Evolutionary conservation across 2,329 filamentous ascomycete genomes (phyloP), one percentile per base, ranked within the genome.

Genomic region (Coniella vitis): DNA sequence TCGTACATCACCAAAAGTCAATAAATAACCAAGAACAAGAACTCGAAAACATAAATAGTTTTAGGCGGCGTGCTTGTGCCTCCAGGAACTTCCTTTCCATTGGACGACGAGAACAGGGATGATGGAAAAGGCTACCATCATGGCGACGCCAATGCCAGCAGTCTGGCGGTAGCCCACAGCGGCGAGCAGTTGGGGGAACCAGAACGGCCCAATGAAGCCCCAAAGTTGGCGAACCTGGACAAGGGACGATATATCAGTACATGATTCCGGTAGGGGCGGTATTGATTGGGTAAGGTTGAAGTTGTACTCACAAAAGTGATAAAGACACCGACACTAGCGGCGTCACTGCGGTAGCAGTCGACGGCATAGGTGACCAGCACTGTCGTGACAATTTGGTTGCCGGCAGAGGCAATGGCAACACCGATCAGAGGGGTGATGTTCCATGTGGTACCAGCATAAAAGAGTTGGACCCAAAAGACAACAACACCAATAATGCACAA

Each of bases 341-440:
- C 68, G 36, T 78, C 69, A 22, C 75, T 66, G 2, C 65, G 69
- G 52, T 79, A 72, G 56, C 75, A 78, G 54, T 83, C 79, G 1
- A 83, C 73, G 0, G 77, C 73, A 58, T 81, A 83, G 0, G 79
- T 81, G 20, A 80, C 74, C 38, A 79, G 58, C 2, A 81, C 73
- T 0, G 79, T 82, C 0, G 79, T 82, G 14, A 81, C 69, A 37
- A 83, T 73, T 60, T 83, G 79, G 51, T 80, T 81, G 0, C 45
- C 45, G 4, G 69, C 73, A 1, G 70, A 72, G 0, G 67, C 69
- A 52, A 76, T 71, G 2, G 69, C 77, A 5, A 69, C 69, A 4
- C 78, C 78, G 14, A 81, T 57, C 13, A 79, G 64, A 0, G 79
- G 79, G 0, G 75, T 78, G 4, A 81, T 69, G 48, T 81, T 76